Base-by-base conservation (phyloP, 192 early-diverging fungal genomes). In the Powellomyces hirtus region DNA sequence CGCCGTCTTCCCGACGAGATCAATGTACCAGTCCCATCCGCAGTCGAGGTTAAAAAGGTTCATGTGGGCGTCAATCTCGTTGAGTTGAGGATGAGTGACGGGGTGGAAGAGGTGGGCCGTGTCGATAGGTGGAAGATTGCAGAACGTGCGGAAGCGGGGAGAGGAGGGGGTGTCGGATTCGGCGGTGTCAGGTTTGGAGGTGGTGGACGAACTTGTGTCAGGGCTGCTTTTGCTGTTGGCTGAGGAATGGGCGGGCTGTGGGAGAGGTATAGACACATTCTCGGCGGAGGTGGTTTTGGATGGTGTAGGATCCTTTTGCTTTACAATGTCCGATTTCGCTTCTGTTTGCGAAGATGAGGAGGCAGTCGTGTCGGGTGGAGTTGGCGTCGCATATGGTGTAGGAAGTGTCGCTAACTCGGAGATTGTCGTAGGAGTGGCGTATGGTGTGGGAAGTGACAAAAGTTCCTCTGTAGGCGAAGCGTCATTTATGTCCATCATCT, bases 31-130 rank as follows among this genome's bases (percentile, higher is more conserved):
- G 22, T 56, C 53, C 22, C 22, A 16, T 13, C 53, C 53, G 53
- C 27, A 26, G 27, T 64, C 62, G 4, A 37, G 11, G 36, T 35
- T 62, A 51, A 80, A 80, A 40, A 80, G 56, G 69, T 64, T 59
- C 79, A 80, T 80, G 62, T 80, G 79, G 5, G 79, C 75, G 46
- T 77, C 75, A 52, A 80, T 80, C 40, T 80, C 72, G 66, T 80
- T 74, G 5, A 20, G 10, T 10, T 64, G 52, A 4, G 72, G 79
- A 11, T 67, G 71, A 26, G 40, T 31, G 11, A 80, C 60, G 27
- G 51, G 40, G 11, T 50, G 35, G 61, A 80, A 80, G 8, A 68
- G 59, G 27, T 73, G 69, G 4, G 24, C 31, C n/a, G 52, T 53
- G 56, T 66, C 56, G 10, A 69, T 20, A 13, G 72, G 72, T 14